Evolutionary conservation across 768 basidiomycete species (phyloP), one percentile per base, ranked within the genome.

Genomic region (Tricholomella constricta): DNA sequence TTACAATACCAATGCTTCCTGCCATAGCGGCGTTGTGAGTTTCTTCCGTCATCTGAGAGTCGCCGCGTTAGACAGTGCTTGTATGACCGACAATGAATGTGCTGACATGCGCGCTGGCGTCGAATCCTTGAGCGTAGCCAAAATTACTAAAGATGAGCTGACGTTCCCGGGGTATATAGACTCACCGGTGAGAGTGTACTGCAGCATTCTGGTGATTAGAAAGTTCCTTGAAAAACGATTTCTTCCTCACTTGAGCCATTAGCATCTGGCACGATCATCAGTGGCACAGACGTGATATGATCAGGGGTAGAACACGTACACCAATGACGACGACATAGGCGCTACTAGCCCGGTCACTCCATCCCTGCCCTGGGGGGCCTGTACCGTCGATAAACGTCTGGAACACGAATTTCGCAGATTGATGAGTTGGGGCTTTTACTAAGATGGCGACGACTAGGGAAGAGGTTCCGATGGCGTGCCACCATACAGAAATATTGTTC

Each of bases 251-350:
- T 59, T 90, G 89, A 8, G 88, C 82, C 78, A 89, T 81, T 22
- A 90, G 70, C 55, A 88, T 83, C 77, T 79, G 29, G 20, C 19
- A 37, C 1, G 14, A 31, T 15, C 25, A 20, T n/a, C 12, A 32
- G 40, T 31, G n/a, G n/a, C n/a, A n/a, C n/a, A 4, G n/a, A 3
- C 31, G 23, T 32, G 32, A 34, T 15, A 19, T 6, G n/a, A 19
- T 23, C 17, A 42, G 17, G 27, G 5, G 8, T 31, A 45, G 17
- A 45, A 25, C 36, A 55, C 43, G 45, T 61, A 79, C 78, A 12
- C 88, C 88, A 57, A 89, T 81, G 19, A 89, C 68, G 6, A 78
- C 82, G 17, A 90, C 85, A 67, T 91, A 92, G 0, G 79, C 85
- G 35, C 78, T 77, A 45, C 83, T 84, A 2, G 88, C 88, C 8